These are phyloP conservation scores for Trichothecium roseum DNA, from an alignment of 2,329 filamentous ascomycete genomes.

Conservation along the genomic window DNA sequence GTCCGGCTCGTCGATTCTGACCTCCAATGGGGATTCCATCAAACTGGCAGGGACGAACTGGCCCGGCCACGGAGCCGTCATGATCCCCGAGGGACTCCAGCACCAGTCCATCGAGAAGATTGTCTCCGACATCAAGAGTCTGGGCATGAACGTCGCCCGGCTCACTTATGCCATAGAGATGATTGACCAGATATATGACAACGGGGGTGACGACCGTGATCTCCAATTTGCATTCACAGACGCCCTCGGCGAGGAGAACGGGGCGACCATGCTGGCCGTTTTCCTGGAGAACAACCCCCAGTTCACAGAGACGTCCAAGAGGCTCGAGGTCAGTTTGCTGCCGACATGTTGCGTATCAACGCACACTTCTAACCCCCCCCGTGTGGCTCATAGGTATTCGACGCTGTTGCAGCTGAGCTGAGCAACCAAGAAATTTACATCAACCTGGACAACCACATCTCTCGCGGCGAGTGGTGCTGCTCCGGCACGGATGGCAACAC, in stretches of 20 bases:
- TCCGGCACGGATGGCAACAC: conserved; percentile 41
- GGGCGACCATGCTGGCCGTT: conserved; percentile 35
- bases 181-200: conserved; percentile 46
- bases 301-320: conserved; percentile 42
- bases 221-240: conserved; percentile 32
- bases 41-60: conserved; percentile 49
- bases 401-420: conserved; percentile 50
- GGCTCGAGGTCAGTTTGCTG: conserved; percentile 31
- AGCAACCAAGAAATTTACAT: conserved; percentile 44
- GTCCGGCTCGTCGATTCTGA: conserved; percentile 29
- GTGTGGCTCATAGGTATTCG: conserved; percentile 26
- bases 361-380: not conserved
- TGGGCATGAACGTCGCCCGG: conserved; percentile 54
- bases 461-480: conserved; percentile 49
- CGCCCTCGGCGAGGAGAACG: conserved; percentile 41
- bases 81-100: conserved; percentile 55
- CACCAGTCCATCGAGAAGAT: conserved; percentile 47
- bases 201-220: conserved; percentile 34
- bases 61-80: conserved; percentile 50
- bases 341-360: not conserved
- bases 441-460: conserved; percentile 53
- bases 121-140: conserved; percentile 43
- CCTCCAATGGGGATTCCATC: conserved; percentile 29
- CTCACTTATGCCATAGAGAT: conserved; percentile 55
- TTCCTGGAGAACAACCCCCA: conserved; percentile 46